phyloP scores from a whole-genome alignment of 1,284 basidiomycete genomes.

The Athelia sp. region DNA sequence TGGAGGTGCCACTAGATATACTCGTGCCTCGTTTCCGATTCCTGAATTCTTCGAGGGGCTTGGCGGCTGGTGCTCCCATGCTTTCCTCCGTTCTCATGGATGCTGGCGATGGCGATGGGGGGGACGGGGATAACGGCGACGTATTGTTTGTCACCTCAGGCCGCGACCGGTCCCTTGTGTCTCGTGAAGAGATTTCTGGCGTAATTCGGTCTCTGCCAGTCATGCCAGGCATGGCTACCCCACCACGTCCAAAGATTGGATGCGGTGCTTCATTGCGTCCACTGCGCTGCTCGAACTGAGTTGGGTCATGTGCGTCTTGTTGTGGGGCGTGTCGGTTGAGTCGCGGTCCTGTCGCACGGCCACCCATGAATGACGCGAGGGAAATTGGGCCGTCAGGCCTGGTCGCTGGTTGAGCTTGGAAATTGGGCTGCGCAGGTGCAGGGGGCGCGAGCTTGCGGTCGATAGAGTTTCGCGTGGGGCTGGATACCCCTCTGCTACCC shows the following conservation, averaged over 20 bases:
- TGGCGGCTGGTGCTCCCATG: no score
- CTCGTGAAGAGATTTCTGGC: neutral
- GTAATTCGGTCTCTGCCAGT: constrained; percentile 23
- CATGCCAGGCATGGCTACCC: constrained; percentile 71
- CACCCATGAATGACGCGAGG: constrained; percentile 75
- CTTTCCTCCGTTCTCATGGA: no score
- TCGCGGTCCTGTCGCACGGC: constrained; percentile 63
- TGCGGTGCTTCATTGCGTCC: constrained; percentile 47
- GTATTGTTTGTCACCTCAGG: neutral
- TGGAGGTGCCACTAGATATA: neutral
- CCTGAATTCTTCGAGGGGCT: neutral
- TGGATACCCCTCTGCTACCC: constrained; percentile 12
- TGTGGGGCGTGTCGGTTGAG: constrained; percentile 69
- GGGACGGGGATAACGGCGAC: no score
- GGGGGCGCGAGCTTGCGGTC: constrained; percentile 5
- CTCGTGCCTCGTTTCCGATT: neutral
- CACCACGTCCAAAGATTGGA: constrained; percentile 68
- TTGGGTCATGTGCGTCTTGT: constrained; percentile 57
- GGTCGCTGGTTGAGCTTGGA: constrained; percentile 10
- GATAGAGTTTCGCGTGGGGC: constrained; percentile 10
- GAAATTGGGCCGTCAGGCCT: constrained; percentile 48
- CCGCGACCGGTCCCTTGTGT: constrained; percentile 32
- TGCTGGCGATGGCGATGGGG: no score
- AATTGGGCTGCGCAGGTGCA: constrained; percentile 4
- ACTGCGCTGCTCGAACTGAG: constrained; percentile 57